Conservation (phyloP, 2,329 filamentous ascomycete species). For the Xylariaceae sp. region DNA sequence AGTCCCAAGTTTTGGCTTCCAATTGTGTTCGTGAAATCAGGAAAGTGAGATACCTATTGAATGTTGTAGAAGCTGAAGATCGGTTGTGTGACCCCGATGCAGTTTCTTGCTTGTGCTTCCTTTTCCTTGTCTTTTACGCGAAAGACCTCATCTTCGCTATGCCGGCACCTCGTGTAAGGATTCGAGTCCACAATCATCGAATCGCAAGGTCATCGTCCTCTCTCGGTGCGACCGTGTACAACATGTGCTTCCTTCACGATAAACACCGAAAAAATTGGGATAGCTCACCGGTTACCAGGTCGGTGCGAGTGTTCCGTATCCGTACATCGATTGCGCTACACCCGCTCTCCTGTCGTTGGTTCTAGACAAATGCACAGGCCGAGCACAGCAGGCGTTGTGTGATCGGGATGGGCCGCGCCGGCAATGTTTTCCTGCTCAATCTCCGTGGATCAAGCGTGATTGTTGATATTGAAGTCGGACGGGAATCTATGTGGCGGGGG, state of each 20-base stretch:
- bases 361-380: neutral
- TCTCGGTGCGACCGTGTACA: neutral
- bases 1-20: too few species aligned
- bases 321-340: neutral
- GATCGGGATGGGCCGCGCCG: neutral
- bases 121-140: neutral
- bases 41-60: too few species aligned
- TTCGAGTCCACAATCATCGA: neutral
- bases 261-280: neutral
- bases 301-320: neutral
- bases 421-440: neutral
- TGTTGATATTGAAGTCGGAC: neutral
- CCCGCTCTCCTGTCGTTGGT: neutral
- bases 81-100: too few species aligned
- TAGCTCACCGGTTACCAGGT: neutral
- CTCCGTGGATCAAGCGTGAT: neutral
- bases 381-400: neutral
- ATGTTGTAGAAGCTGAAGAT: too few species aligned
- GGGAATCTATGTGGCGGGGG: slow-evolving; percentile 4
- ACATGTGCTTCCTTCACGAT: neutral
- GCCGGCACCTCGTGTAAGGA: too few species aligned
- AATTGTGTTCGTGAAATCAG: too few species aligned
- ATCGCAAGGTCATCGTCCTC: neutral
- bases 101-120: neutral
- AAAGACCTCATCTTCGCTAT: too few species aligned